Base-by-base conservation (phyloP, 2,329 filamentous ascomycete genomes). In the Aspergillus sclerotialis region DNA sequence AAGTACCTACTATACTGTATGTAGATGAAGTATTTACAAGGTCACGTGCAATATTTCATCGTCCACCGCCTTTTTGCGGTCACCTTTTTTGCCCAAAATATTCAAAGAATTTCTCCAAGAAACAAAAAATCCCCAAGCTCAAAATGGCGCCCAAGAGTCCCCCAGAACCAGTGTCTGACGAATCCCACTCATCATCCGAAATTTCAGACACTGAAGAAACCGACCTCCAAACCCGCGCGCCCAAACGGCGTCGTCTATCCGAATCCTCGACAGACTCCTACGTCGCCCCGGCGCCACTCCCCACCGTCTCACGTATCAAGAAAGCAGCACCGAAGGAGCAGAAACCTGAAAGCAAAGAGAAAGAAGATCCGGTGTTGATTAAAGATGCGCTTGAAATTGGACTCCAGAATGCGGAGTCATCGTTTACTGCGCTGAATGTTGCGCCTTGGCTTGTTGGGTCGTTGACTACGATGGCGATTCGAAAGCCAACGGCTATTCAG, bases 391-490 rank as follows among this genome's bases (percentile, higher is more conserved):
- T 63, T 14, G 58, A 60, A 16, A 56, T 63, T 19, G 59, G 60
- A 5, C 42, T 63, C 12, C 49, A 52, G 71, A 78, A 55, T 67
- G 55, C 52, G 3, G 46, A 53, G 36, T 63, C 60, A 12, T 83
- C 75, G 7, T 94, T 94, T 55, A 75, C 79, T 12, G 75, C 78
- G 8, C 65, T 95, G 33, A 69, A 76, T 32, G 80, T 94, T 28
- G 75, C 78, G 24, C 86, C 85, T 58, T 98, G 92, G 92, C 78
- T 98, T 4, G 80, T 93, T 2, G 77, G 81, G 40, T 90, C 90
- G 1, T 70, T 98, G 18, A 64, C 70, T 13, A 70, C 74, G 17
- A 79, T 86, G 75, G 86, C 88, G 18, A 95, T 98, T 56, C 84
- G 78, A 54, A 73, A 82, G 37, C 92, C 92, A 0, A 98, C 92